Base-by-base conservation (phyloP, 768 basidiomycete genomes). In the Leccinum rimulosum region DNA sequence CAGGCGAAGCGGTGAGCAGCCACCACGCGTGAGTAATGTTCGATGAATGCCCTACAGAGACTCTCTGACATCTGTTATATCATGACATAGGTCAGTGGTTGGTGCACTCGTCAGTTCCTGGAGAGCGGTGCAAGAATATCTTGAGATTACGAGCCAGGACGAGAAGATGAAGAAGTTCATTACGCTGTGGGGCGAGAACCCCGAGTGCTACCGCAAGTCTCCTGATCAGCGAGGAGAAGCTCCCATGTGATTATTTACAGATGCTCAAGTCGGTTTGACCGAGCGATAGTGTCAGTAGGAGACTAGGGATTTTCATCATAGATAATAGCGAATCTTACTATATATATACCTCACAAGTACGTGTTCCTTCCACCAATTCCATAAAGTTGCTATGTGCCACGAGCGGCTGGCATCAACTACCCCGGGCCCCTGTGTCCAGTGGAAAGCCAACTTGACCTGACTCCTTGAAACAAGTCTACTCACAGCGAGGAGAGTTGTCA, bases 61-160 rank as follows among this genome's bases (percentile, higher is more conserved):
- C 11, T 19, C 6, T 22, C 45, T 17, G 19, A 19, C 2, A 19
- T 11, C 43, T 2, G 6, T 56, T 25, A n/a, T n/a, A n/a, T n/a
- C n/a, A n/a, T 31, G 10, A 6, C 4, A 15, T 49, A 74, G 74
- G 6, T 79, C 76, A 75, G 68, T 78, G 9, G 72, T 69, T 15
- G 77, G 79, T 10, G 76, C 54, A 62, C 66, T 79, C 5, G 72
- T 77, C 51, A 72, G 74, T 22, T 70, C 73, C 5, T 75, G 73
- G 71, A 66, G 71, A 12, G 74, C 73, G 0, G 73, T 76, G 6
- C 55, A 70, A 28, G 61, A 68, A 19, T 70, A 70, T 35, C 61
- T 70, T 25, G 51, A 58, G 6, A 19, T 63, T 51, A 55, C 58
- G 55, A 31, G 22, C 10, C 61, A 70, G 19, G 6, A 22, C 14